phyloP scores from a whole-genome alignment of 2,329 filamentous ascomycete genomes.

The Ophiosphaerella korrae region DNA sequence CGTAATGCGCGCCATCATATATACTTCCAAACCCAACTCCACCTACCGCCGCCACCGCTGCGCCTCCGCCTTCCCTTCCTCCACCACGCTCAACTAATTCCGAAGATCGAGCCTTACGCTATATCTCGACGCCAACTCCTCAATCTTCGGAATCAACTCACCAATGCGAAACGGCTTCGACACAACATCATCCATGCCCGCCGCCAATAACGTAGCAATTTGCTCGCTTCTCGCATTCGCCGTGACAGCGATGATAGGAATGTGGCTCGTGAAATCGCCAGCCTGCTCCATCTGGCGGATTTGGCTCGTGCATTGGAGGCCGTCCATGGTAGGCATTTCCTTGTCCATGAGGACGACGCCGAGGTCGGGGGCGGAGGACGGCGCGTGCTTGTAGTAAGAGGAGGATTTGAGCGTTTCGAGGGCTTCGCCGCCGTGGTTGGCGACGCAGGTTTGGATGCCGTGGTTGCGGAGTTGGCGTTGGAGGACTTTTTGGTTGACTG shows the following conservation, averaged over 20 bases:
- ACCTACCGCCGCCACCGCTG: neutral
- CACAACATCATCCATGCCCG: constrained; percentile 56
- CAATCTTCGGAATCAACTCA: constrained; percentile 57
- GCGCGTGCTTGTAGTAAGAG: constrained; percentile 48
- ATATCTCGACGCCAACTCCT: constrained; percentile 48
- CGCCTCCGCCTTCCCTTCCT: too few species aligned
- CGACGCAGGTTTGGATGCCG: constrained; percentile 53
- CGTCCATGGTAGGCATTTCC: constrained; percentile 52
- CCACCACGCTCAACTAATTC: constrained; percentile 1
- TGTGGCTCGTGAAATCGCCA: constrained; percentile 40
- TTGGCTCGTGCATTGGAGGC: constrained; percentile 43
- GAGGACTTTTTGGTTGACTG: constrained; percentile 57
- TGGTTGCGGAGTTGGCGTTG: constrained; percentile 57
- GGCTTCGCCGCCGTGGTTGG: constrained; percentile 57
- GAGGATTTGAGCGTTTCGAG: constrained; percentile 52
- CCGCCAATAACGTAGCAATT: constrained; percentile 45
- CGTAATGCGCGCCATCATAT: neutral
- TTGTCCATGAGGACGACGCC: constrained; percentile 47
- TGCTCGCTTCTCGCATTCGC: constrained; percentile 50
- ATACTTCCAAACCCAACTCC: neutral
- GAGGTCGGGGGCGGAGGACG: constrained; percentile 29
- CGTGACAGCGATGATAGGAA: constrained; percentile 51
- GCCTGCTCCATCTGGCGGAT: constrained; percentile 46
- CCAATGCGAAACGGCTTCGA: constrained; percentile 58
- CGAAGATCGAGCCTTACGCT: neutral